Base-by-base conservation (phyloP, 73 alveolate genomes). In the Paramecium caudatum region DNA sequence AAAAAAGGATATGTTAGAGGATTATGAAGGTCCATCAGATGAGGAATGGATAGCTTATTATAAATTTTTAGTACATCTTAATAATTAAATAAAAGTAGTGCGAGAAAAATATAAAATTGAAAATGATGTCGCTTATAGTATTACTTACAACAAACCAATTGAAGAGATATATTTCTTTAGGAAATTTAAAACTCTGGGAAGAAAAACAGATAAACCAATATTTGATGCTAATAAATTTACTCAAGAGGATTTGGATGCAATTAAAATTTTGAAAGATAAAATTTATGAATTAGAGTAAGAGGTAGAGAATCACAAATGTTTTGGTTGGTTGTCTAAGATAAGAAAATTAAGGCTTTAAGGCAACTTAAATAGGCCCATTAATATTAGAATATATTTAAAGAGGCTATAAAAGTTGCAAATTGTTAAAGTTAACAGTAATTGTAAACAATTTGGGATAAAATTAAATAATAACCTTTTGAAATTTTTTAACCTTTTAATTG, bases 61-160 rank as follows among this genome's bases (percentile, higher is more conserved):
- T 68, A 32, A 68, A 68, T 68, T 32, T 68, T 10, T 68, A 68
- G 84, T 68, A n/a, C 84, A 68, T 68, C 27, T 68, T 17, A 37
- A 68, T 34, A 68, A 68, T 30, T 25, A 68, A 25, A 23, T 68
- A 9, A 25, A 34, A 32, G n/a, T 34, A 32, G 13, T 25, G 10
- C 25, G 84, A 32, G 4, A 34, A n/a, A 37, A 68, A 5, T 68
- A 2, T 9, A 25, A 30, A 68, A 68, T 68, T 3, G 37, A 68
- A 12, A 68, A 68, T 32, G 84, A 68, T 16, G n/a, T 55, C 2
- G 80, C 80, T 55, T 55, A 27, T 10, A 23, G 23, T 12, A 19
- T 55, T 8, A 55, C 23, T 55, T 2, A 55, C 8, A 12, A 55
- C 23, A 55, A 55, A 55, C 23, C 80, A 0, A 43, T 12, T 23